phyloP scores from a whole-genome alignment of 2,329 filamentous ascomycete species.

The Neurospora crassa region DNA sequence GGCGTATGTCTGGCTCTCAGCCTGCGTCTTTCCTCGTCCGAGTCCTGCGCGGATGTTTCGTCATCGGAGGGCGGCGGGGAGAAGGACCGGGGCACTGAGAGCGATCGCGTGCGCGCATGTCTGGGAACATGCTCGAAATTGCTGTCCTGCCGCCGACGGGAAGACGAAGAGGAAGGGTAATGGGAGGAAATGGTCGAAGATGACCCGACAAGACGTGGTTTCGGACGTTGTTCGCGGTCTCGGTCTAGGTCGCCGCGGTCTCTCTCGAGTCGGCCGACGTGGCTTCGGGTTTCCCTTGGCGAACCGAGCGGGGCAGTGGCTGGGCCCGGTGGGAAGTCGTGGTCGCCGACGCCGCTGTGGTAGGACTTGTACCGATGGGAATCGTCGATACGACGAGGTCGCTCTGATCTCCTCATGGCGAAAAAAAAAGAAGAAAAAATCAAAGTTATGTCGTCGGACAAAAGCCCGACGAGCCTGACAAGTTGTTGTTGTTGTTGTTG shows the following conservation, averaged over 20 bases:
- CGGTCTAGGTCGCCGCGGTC: background rate
- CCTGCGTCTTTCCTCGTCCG: background rate
- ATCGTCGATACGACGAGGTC: background rate
- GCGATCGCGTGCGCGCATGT: background rate
- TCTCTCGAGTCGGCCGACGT: background rate
- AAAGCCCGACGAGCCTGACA: too few relatives aligned
- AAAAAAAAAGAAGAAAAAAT: background rate
- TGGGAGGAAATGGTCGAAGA: background rate
- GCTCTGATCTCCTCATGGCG: background rate
- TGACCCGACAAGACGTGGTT: background rate
- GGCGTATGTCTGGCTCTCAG: background rate
- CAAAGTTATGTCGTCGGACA: too few relatives aligned
- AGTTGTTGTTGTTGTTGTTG: background rate
- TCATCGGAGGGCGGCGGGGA: background rate
- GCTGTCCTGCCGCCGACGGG: background rate
- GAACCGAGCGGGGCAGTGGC: background rate
- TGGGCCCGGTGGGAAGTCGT: background rate
- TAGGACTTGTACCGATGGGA: background rate
- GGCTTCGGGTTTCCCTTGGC: slow-evolving; percentile 6
- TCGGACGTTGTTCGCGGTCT: background rate
- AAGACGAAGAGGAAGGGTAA: background rate
- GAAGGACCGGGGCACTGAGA: background rate
- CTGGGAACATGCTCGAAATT: background rate
- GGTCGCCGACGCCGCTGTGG: background rate
- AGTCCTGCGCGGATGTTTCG: background rate